These are phyloP conservation scores for Exophiala sp. DNA, from an alignment of 2,329 filamentous ascomycete species.

Conservation along the genomic window DNA sequence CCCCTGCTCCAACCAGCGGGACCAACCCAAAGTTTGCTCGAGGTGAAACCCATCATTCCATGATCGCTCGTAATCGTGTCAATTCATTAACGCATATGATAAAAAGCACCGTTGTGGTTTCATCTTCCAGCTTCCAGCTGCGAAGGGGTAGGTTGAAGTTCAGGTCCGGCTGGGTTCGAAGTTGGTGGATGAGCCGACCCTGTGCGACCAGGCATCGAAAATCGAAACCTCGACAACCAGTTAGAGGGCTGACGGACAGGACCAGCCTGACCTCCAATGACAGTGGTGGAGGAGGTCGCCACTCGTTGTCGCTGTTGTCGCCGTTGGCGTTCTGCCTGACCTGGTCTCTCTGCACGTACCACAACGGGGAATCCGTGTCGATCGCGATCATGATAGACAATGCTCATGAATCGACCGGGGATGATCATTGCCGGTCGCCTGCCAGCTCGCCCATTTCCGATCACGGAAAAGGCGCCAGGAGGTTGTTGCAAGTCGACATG, in stretches of 20 bases:
- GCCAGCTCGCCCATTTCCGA: slow-evolving; percentile 36
- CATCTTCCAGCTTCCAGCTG: slow-evolving; percentile 25
- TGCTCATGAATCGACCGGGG: slow-evolving; percentile 35
- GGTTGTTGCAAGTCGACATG: slow-evolving; percentile 13
- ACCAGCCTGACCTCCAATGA: background rate
- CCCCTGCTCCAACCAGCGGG: background rate
- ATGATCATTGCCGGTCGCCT: slow-evolving; percentile 35
- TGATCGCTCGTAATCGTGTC: slow-evolving; percentile 16
- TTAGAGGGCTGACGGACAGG: background rate
- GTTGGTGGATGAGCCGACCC: slow-evolving; percentile 3
- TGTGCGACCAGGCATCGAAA: slow-evolving; percentile 11
- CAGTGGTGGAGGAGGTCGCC: slow-evolving; percentile 3
- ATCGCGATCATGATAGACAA: slow-evolving; percentile 29
- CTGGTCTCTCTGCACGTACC: slow-evolving; percentile 22
- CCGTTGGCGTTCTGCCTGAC: slow-evolving; percentile 12
- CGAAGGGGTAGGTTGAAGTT: slow-evolving; percentile 18
- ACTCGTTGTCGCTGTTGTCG: slow-evolving; percentile 3
- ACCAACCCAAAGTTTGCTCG: background rate
- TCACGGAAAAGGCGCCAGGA: slow-evolving; percentile 30
- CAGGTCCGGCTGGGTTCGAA: slow-evolving; percentile 6
- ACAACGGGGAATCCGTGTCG: slow-evolving; percentile 27
- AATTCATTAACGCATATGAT: slow-evolving; percentile 16
- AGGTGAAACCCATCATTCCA: slow-evolving; percentile 4
- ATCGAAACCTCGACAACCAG: slow-evolving; percentile 14
- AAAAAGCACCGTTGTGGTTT: background rate